A percentile compares a stretch with the other conserved stretches of the same genome.
Evolutionary conservation across 1,139 yeast genomes (phyloP).

Genomic region (Nakaseomyces nivariensis): DNA sequence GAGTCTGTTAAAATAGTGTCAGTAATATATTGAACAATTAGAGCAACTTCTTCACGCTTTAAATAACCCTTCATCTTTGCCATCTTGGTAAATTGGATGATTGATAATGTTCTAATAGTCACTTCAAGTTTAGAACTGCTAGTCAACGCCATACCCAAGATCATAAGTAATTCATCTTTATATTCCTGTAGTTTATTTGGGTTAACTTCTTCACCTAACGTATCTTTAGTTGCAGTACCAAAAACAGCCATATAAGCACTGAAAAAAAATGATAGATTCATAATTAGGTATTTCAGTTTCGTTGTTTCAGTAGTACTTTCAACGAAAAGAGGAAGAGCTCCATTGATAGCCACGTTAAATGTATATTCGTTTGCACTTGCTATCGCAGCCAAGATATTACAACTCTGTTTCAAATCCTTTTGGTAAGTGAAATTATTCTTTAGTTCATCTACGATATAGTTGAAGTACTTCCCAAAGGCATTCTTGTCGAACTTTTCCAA

Average conservation of each 20-base stretch:
- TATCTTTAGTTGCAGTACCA: slow-evolving; percentile 16
- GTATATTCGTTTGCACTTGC: slow-evolving; percentile 37
- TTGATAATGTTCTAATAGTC: slow-evolving; percentile 55
- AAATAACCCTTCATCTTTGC: slow-evolving; percentile 40
- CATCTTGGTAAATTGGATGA: slow-evolving; percentile 53
- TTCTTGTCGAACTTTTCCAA: slow-evolving; percentile 32
- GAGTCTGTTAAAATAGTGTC: slow-evolving; percentile 46
- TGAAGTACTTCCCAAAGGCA: slow-evolving; percentile 31
- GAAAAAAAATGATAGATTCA: slow-evolving; percentile 48
- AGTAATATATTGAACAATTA: slow-evolving; percentile 58
- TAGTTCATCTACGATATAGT: slow-evolving; percentile 46
- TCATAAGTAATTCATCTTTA: slow-evolving; percentile 59
- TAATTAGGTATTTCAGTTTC: slow-evolving; percentile 51
- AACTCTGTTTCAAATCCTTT: slow-evolving; percentile 51
- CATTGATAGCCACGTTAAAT: slow-evolving; percentile 40
- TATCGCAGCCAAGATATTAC: slow-evolving; percentile 47
- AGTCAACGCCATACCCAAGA: slow-evolving; percentile 57
- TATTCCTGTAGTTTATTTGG: slow-evolving; percentile 33
- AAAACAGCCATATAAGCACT: slow-evolving; percentile 34
- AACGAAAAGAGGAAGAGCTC: slow-evolving; percentile 33
- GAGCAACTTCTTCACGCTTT: slow-evolving; percentile 43
- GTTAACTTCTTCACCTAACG: slow-evolving; percentile 9
- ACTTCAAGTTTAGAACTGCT: slow-evolving; percentile 58
- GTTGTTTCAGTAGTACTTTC: slow-evolving; percentile 32
- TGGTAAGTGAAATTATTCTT: slow-evolving; percentile 43